Evolutionary conservation across 768 basidiomycete genomes (phyloP).

Genomic region (Boletus rubescentipes): DNA sequence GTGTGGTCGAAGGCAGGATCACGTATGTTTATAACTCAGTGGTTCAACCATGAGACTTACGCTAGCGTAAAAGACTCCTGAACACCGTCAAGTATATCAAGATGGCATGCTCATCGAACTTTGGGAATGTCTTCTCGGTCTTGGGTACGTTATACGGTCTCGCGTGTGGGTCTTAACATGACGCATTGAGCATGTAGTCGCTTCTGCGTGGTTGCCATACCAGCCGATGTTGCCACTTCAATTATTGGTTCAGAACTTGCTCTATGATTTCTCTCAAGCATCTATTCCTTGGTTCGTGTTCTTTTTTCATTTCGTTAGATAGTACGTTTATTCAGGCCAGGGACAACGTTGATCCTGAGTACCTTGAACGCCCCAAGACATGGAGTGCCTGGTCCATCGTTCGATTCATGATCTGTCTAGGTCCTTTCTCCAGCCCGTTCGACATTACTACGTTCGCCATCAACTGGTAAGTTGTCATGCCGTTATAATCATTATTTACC

Average conservation of each 20-base stretch:
- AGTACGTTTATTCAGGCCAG: slow-evolving; percentile 15
- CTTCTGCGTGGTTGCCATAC: slow-evolving; percentile 39
- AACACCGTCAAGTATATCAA: slow-evolving; percentile 39
- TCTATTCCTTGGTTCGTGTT: slow-evolving; percentile 35
- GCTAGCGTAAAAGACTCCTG: slow-evolving; percentile 26
- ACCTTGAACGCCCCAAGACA: slow-evolving; percentile 30
- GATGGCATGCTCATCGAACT: slow-evolving; percentile 38
- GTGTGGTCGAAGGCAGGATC: slow-evolving; percentile 34
- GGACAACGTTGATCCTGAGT: slow-evolving; percentile 40
- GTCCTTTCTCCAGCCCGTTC: slow-evolving; percentile 38
- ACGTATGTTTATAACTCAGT: slow-evolving; percentile 23
- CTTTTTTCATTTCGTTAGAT: background rate
- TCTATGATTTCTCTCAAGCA: slow-evolving; percentile 38
- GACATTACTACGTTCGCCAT: slow-evolving; percentile 32
- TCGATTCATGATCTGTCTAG: slow-evolving; percentile 36
- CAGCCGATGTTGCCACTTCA: slow-evolving; percentile 37
- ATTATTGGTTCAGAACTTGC: slow-evolving; percentile 32
- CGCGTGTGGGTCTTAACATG: background rate
- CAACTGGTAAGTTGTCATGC: slow-evolving; percentile 28
- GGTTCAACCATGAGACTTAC: slow-evolving; percentile 7
- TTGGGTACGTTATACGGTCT: slow-evolving; percentile 20
- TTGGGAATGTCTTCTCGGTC: slow-evolving; percentile 35
- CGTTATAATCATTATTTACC: background rate
- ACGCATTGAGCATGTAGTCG: slow-evolving; percentile 20
- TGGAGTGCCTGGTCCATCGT: slow-evolving; percentile 36